Base-by-base conservation (phyloP, 176 grass and related monocot species). In the Guadua angustifolia region DNA sequence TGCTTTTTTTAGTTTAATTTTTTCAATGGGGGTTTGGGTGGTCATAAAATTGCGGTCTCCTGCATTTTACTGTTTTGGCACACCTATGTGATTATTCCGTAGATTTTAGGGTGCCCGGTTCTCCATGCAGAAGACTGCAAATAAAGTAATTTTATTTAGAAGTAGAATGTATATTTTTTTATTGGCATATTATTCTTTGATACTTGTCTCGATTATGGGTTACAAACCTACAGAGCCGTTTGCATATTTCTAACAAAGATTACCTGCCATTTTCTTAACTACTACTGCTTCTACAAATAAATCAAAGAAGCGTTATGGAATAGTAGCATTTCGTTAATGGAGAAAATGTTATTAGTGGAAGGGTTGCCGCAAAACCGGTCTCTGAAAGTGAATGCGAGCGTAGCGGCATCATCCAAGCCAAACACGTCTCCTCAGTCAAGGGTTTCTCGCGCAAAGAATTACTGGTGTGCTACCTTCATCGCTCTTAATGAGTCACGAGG, bases 11-110 rank as follows among this genome's bases (percentile, higher is more conserved):
- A 13, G 25, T 66, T 88, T 67, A 67, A 11, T 75, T 83, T 39
- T 39, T 79, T 83, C 42, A 59, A 55, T 68, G 53, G 14, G 55
- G 55, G 26, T 79, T 74, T 90, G 83, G 75, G 67, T 70, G 69
- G 62, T 53, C 75, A 63, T 73, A 61, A 74, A 72, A 75, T 88
- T 70, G 61, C 7, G 32, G 60, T 52, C 33, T 51, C 36, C 84
- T 75, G 64, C n/a, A 90, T 84, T 77, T 40, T 63, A 68, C 64
- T 77, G 80, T 52, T 74, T 83, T 66, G 68, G 74, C 79, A 69
- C 72, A 75, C 69, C 80, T 84, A n/a, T 87, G 89, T 83, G 84
- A 87, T 87, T 87, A 90, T 87, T 36, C 77, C 62, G 74, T 90
- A 90, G 89, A 53, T 57, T 24, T 47, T 86, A 82, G 88, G 44